phyloP scores from a whole-genome alignment of 78 protist genomes.

The Isochrysis galbana region DNA sequence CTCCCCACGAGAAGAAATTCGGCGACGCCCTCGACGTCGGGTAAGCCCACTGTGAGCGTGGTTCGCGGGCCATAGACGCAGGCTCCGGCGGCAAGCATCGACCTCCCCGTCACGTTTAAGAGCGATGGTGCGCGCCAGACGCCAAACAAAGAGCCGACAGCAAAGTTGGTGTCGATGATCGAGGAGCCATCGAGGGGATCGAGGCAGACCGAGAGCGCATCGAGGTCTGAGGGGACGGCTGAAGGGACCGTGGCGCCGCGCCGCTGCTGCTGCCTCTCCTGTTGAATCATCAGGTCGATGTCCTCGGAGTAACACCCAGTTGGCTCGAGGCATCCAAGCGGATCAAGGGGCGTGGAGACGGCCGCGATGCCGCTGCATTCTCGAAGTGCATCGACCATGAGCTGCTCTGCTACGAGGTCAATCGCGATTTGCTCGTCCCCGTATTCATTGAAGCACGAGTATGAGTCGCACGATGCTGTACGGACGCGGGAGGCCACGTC shows the following conservation, averaged over 20 bases:
- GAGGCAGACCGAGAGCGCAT: neutral
- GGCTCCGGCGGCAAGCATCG: neutral
- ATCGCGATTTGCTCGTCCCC: slow-evolving; percentile 16
- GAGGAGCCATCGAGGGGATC: slow-evolving; percentile 19
- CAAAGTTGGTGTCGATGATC: slow-evolving; percentile 33
- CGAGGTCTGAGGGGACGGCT: neutral
- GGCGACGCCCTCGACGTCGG: neutral
- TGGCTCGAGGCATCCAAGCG: neutral
- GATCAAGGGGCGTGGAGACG: neutral
- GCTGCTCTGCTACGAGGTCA: slow-evolving; percentile 38
- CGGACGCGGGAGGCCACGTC: neutral
- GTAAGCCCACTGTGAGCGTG: neutral
- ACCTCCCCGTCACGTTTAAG: neutral
- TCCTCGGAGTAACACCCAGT: neutral
- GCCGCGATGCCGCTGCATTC: neutral
- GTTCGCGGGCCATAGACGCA: slow-evolving; percentile 37
- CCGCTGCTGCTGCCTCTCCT: neutral
- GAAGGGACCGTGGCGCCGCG: neutral
- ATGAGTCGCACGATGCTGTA: slow-evolving; percentile 21
- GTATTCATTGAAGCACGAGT: slow-evolving; percentile 24
- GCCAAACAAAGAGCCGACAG: slow-evolving; percentile 35
- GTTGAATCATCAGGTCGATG: neutral
- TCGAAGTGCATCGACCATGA: neutral
- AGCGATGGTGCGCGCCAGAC: slow-evolving; percentile 9
- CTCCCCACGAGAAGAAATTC: slow-evolving; percentile 4